Conservation (phyloP, 257 asterid genomes). For the Plantago elongata region DNA sequence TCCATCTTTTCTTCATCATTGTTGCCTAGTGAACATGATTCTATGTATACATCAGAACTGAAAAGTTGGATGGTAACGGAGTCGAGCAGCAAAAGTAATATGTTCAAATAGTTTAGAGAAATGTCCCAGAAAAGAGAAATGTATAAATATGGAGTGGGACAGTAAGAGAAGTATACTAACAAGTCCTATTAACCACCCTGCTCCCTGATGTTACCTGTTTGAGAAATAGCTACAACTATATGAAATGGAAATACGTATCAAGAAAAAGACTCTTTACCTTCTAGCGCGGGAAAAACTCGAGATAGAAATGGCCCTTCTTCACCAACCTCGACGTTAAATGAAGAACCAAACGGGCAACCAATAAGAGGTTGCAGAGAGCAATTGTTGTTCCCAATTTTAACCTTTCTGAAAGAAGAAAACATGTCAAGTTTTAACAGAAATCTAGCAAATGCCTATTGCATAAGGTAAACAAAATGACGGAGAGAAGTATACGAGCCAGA, state of each 20-base stretch:
- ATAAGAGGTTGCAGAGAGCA: conserved; percentile 78
- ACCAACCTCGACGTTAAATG: conserved; percentile 70
- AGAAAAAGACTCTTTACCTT: conserved; percentile 38
- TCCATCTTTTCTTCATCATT: conserved; percentile 38
- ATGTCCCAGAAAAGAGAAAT: neutral
- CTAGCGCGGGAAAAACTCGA: conserved; percentile 43
- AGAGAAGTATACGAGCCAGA: conserved; percentile 60
- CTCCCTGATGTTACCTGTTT: too few relatives aligned
- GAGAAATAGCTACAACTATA: too few relatives aligned
- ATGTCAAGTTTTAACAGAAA: conserved; percentile 3
- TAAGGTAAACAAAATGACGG: neutral
- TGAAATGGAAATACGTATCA: too few relatives aligned
- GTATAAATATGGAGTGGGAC: neutral
- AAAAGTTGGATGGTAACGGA: conserved; percentile 4
- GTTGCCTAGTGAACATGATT: conserved; percentile 42
- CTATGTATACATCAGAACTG: conserved; percentile 14
- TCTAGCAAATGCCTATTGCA: neutral
- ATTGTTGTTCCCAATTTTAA: conserved; percentile 79
- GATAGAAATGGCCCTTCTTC: conserved; percentile 62
- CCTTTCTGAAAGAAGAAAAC: conserved; percentile 37
- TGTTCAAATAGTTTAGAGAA: neutral
- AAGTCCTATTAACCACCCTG: too few relatives aligned
- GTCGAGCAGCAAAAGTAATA: conserved; percentile 6
- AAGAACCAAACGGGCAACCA: conserved; percentile 79
- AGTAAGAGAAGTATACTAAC: neutral